These are phyloP conservation scores for Chenopodium berlandieri DNA, from an alignment of 148 eudicot genomes.

Conservation along the genomic window DNA sequence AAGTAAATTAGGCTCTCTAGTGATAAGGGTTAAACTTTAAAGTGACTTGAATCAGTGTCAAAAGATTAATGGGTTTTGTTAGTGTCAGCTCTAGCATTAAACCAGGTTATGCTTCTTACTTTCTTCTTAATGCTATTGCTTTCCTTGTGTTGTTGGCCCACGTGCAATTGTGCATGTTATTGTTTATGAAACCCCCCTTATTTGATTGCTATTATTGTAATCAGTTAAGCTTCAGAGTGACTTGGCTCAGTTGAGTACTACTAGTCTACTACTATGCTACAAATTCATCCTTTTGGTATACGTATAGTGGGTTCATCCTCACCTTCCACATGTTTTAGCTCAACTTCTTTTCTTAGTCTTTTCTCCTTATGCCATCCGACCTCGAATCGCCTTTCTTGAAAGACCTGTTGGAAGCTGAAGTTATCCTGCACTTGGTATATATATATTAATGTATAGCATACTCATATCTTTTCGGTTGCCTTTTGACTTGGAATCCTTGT, in stretches of 20 bases:
- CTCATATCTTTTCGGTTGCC: conserved; percentile 18
- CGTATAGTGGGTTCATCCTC: conserved; percentile 41
- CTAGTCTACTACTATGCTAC: conserved; percentile 12
- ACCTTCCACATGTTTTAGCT: conserved; percentile 29
- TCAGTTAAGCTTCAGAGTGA: conserved; percentile 3
- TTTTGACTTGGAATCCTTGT: conserved; percentile 20
- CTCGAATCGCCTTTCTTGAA: conserved; percentile 14
- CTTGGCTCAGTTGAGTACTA: conserved; percentile 21
- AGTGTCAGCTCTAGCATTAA: conserved; percentile 13
- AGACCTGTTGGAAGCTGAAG: conserved; percentile 20
- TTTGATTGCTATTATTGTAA: conserved; percentile 7
- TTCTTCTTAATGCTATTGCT: conserved; percentile 3
- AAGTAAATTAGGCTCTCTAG: neutral
- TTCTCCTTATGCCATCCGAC: conserved; percentile 1
- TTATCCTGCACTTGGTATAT: conserved; percentile 23
- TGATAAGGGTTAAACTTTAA: neutral
- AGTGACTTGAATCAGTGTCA: conserved; percentile 9
- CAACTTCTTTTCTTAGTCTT: conserved; percentile 20
- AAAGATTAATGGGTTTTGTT: conserved; percentile 3
- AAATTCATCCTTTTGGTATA: conserved; percentile 18
- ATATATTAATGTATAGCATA: conserved; percentile 8
- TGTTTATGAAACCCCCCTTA: neutral
- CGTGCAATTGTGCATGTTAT: conserved; percentile 6
- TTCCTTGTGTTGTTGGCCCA: conserved; percentile 25
- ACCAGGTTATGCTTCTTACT: conserved; percentile 17